phyloP scores from a whole-genome alignment of 176 grass and related monocot genomes.

The Eremochloa ophiuroides region DNA sequence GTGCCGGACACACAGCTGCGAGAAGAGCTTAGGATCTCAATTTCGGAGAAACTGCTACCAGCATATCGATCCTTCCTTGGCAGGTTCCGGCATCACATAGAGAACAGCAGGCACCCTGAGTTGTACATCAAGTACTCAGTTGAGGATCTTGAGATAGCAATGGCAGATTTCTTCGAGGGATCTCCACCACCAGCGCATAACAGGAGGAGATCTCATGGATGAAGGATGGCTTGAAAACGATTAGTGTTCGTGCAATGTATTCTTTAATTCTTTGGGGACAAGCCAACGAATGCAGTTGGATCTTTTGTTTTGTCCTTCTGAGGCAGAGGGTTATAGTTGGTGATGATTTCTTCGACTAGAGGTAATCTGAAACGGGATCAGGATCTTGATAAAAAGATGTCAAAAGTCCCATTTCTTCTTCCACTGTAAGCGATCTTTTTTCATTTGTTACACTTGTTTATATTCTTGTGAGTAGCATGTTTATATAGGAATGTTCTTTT shows the following conservation, averaged over 20 bases:
- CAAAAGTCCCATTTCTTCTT: slow-evolving; percentile 24
- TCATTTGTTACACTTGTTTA: slow-evolving; percentile 31
- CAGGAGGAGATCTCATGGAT: slow-evolving; percentile 62
- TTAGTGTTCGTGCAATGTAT: slow-evolving; percentile 22
- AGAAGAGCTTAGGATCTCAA: slow-evolving; percentile 91
- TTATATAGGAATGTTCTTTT: slow-evolving; percentile 43
- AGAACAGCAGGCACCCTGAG: slow-evolving; percentile 76
- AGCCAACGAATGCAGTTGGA: not conserved
- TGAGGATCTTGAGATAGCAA: slow-evolving; percentile 73
- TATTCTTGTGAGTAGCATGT: slow-evolving; percentile 35
- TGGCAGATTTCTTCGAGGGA: slow-evolving; percentile 76
- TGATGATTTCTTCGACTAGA: slow-evolving; percentile 43
- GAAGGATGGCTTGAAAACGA: slow-evolving; percentile 16
- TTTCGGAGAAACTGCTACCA: slow-evolving; percentile 79
- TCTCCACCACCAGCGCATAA: slow-evolving; percentile 34
- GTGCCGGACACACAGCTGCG: slow-evolving; percentile 83
- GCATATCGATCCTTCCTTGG: slow-evolving; percentile 91
- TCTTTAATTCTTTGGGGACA: slow-evolving; percentile 44
- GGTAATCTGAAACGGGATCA: slow-evolving; percentile 46
- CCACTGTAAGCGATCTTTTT: slow-evolving; percentile 26
- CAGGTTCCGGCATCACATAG: slow-evolving; percentile 81
- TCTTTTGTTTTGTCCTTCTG: slow-evolving; percentile 17
- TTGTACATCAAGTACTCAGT: slow-evolving; percentile 88
- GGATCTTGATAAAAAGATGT: slow-evolving; percentile 38
- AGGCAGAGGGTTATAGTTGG: slow-evolving; percentile 37